Base-by-base conservation (phyloP, 495 filamentous ascomycete species). In the Penicillium diatomitis region DNA sequence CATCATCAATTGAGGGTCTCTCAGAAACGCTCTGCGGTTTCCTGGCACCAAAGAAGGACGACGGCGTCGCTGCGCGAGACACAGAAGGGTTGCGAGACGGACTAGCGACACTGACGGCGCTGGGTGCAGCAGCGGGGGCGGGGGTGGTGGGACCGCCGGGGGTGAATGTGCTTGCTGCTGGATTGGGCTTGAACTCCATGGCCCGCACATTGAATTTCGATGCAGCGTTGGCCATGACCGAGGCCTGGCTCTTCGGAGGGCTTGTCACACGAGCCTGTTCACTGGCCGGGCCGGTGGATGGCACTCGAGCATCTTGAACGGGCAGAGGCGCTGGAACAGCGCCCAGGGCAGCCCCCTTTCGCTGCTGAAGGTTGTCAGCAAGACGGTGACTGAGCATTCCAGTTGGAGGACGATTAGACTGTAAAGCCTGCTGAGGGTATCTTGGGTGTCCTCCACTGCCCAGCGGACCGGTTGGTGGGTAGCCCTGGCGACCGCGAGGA, bases 161-260 rank as follows among this genome's bases (percentile, higher is more conserved):
- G 50, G 78, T 87, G 66, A 96, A 95, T 0, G 84, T 71, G 39
- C 73, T 81, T 3, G 88, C 88, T 36, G 84, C 82, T 6, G 87
- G 80, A 57, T 83, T 90, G 3, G 88, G 88, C 53, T 83, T 80
- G 68, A 96, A 96, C 57, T 94, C 89, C 56, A 81, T 75, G 32
- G 85, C 90, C 43, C 81, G 83, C 2, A 86, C 88, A 55, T 95
- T 94, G 68, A 95, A 79, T 62, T 87, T 85, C 29, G 74, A 74
- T 7, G 79, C 76, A 39, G 75, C 68, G 46, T 74, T 70, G 31
- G 75, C 75, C 0, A 67, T 70, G 2, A 20, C 20, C 20, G 75
- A 71, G 7, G 71, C 75, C 32, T 74, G 75, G n/a, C 68, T 44
- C 57, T 73, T 71, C 29, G 57, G 66, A 37, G 74, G 69, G 57